Evolutionary conservation across 2,329 filamentous ascomycete genomes (phyloP).

Genomic region (Coniochaeta sp.): DNA sequence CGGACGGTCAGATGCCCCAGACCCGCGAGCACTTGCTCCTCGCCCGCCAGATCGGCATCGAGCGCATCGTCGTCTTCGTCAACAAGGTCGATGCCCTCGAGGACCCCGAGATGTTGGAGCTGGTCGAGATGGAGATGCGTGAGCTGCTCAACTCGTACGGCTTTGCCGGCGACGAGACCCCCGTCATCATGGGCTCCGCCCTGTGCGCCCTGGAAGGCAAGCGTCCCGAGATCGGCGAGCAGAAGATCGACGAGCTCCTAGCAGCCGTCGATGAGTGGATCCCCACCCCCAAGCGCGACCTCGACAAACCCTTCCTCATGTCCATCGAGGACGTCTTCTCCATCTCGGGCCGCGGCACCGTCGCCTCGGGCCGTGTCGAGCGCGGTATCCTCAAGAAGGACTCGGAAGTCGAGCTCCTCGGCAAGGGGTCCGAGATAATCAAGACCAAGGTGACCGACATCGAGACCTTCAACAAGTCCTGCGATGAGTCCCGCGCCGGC

Average conservation of each 20-base stretch:
- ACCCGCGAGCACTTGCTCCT: constrained; percentile 97
- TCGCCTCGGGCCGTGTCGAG: constrained; percentile 95
- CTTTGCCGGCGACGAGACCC: constrained; percentile 96
- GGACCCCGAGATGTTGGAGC: constrained; percentile 98
- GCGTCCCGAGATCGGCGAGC: constrained; percentile 74
- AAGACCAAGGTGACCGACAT: constrained; percentile 99
- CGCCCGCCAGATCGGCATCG: constrained; percentile 95
- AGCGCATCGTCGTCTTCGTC: constrained; percentile 97
- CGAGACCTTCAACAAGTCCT: constrained; percentile 99
- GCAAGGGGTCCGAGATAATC: constrained; percentile 73
- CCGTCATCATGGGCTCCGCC: constrained; percentile 94
- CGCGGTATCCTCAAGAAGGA: constrained; percentile 92
- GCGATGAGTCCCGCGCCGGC: constrained; percentile 89
- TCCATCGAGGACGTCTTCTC: constrained; percentile 92
- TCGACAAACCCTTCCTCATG: constrained; percentile 99
- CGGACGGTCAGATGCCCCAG: constrained; percentile 99
- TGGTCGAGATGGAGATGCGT: constrained; percentile 99
- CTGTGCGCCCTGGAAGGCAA: constrained; percentile 88
- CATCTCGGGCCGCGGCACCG: constrained; percentile 88
- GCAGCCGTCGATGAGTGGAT: constrained; percentile 92
- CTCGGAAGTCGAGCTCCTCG: constrained; percentile 87
- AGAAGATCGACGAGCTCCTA: constrained; percentile 89
- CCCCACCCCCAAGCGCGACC: constrained; percentile 85
- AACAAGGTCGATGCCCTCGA: constrained; percentile 99
- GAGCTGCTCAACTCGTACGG: constrained; percentile 89